Percentiles rank a stretch among this genome's conserved stretches.
Evolutionary conservation across 805 yeast genomes (phyloP).

Genomic region (Tetrapisispora phaffii): DNA sequence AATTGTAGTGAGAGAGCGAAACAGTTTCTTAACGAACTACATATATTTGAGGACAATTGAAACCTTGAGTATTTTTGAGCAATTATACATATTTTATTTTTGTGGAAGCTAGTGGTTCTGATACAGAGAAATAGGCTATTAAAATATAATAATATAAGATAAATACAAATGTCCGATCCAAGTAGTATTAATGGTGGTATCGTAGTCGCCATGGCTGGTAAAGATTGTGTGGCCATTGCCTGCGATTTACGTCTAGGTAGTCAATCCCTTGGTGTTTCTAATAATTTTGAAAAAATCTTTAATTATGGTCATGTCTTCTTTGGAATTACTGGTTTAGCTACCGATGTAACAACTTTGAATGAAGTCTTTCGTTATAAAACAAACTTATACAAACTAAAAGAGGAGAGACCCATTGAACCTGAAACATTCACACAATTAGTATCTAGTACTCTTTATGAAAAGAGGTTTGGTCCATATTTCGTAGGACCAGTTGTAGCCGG

Average conservation of each 20-base stretch:
- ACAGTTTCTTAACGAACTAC: too few relatives aligned
- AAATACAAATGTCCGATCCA: constrained; percentile 54
- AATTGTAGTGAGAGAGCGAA: too few relatives aligned
- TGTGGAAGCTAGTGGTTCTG: neutral
- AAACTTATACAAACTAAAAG: constrained; percentile 80
- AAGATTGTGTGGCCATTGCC: constrained; percentile 96
- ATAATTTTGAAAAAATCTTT: constrained; percentile 88
- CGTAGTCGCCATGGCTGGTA: constrained; percentile 97
- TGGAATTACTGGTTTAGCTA: constrained; percentile 90
- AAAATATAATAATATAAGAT: neutral
- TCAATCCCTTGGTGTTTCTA: constrained; percentile 86
- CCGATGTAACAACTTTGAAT: constrained; percentile 80
- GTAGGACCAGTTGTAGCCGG: constrained; percentile 97
- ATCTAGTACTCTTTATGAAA: constrained; percentile 80
- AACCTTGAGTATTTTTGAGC: too few relatives aligned
- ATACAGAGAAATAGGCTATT: neutral
- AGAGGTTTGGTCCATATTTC: constrained; percentile 92
- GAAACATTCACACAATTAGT: constrained; percentile 87
- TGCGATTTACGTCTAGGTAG: constrained; percentile 89
- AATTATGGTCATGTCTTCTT: constrained; percentile 76
- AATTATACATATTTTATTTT: too few relatives aligned
- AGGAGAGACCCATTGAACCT: constrained; percentile 89
- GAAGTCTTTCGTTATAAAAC: constrained; percentile 78
- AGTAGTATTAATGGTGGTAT: constrained; percentile 84
- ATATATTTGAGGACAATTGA: too few relatives aligned